phyloP scores from a whole-genome alignment of 2,329 filamentous ascomycete species.

The Fusarium papillatum region DNA sequence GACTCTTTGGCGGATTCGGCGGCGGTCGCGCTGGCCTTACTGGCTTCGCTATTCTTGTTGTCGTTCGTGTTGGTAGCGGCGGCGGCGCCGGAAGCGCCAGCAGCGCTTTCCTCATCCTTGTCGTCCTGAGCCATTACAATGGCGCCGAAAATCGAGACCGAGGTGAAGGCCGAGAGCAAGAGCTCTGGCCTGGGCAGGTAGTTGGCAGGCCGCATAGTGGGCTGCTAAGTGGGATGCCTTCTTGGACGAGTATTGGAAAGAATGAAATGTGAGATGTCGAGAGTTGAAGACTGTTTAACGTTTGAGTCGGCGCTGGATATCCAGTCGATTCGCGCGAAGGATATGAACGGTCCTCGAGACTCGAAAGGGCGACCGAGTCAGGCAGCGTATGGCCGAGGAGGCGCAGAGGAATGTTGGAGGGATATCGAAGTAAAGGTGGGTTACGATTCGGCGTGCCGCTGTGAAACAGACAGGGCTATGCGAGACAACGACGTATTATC shows the following conservation, averaged over 20 bases:
- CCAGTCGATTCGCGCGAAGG: not conserved
- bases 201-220: constrained; percentile 46
- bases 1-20: constrained; percentile 33
- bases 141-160: constrained; percentile 46
- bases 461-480: constrained; percentile 16
- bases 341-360: not conserved
- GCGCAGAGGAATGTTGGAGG: constrained; percentile 32
- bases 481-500: constrained; percentile 16
- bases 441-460: constrained; percentile 12
- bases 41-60: constrained; percentile 11
- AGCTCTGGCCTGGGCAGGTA: constrained; percentile 43
- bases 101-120: constrained; percentile 33
- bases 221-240: constrained; percentile 4
- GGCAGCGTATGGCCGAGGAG: constrained; percentile 16
- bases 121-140: constrained; percentile 50
- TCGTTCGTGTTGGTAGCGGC: constrained; percentile 14
- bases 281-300: not conserved
- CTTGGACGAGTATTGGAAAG: constrained; percentile 10
- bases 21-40: constrained; percentile 24
- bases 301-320: not conserved
- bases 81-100: constrained; percentile 25
- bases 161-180: constrained; percentile 44
- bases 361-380: constrained; percentile 23
- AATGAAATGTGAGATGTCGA: constrained; percentile 7
- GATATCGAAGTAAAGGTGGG: constrained; percentile 11